Base-by-base conservation (phyloP, 768 basidiomycete genomes). In the Epithele typhae region DNA sequence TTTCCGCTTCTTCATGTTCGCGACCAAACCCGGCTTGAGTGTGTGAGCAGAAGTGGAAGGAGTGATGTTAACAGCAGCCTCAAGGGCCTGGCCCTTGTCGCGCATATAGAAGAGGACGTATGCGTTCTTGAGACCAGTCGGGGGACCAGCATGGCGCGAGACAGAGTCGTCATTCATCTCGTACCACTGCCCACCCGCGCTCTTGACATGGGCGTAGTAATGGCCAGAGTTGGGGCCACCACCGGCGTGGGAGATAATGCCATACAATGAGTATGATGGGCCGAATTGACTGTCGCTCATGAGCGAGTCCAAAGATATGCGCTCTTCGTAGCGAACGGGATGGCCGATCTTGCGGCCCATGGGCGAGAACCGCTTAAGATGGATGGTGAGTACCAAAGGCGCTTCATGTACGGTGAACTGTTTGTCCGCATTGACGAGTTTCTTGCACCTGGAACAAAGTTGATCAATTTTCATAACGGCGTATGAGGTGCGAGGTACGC, bases 91-190 rank as follows among this genome's bases (percentile, higher is more conserved):
- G 6, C 89, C 90, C 64, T 81, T 85, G 46, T 84, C 82, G 41
- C 82, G 81, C 36, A 92, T 77, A 64, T 98, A 99, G 68, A 95
- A 93, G 46, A 99, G 72, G 52, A 98, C 79, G 56, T 99, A 99
- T 48, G 96, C 96, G 59, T 78, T 89, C 66, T 81, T 84, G 68
- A 82, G 78, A 46, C 68, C 65, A 23, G 82, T 66, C 1, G 89
- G 84, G 4, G 76, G 55, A 14, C 64, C 52, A 15, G 54, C 60
- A 12, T 65, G 59, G 3, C 67, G 58, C 9, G 74, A 67, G 19
- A 93, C 86, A 37, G 70, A 70, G 23, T 93, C 91, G 61, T 99
- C 96, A 68, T 99, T 95, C 84, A 94, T 94, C 68, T 92, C 84
- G 68, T 77, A 82, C 94, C 94, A 99, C 27, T 68, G 68, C 10